These are phyloP conservation scores for Paramecium octaurelia DNA, from an alignment of 73 alveolate species.

Conservation along the genomic window DNA sequence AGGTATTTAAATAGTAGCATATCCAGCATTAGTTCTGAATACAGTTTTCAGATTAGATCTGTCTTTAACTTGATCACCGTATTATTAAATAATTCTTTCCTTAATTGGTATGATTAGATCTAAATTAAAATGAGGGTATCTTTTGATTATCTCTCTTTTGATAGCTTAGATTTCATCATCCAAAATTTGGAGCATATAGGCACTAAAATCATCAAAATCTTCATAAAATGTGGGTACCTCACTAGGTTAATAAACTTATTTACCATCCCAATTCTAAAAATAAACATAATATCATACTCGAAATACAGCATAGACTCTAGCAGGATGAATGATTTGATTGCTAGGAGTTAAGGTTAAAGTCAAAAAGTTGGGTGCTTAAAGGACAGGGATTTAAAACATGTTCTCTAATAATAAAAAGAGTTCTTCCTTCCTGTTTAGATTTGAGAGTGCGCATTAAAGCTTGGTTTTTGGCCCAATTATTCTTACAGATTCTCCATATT, in stretches of 20 bases:
- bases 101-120: conserved; percentile 70
- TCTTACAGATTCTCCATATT: conserved; percentile 75
- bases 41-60: conserved; percentile 63
- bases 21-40: conserved; percentile 80
- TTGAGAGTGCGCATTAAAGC: conserved; percentile 57
- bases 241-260: conserved; percentile 67
- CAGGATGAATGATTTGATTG: conserved; percentile 83
- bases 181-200: conserved; percentile 67
- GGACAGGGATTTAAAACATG: conserved; percentile 73
- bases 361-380: conserved; percentile 72
- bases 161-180: conserved; percentile 79
- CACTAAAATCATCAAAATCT: conserved; percentile 77
- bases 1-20: conserved; percentile 70
- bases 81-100: conserved; percentile 70
- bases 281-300: background rate
- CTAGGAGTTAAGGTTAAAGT: conserved; percentile 79
- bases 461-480: conserved; percentile 81
- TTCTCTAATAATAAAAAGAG: conserved; percentile 58
- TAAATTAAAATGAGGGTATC: conserved; percentile 69
- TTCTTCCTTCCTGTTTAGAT: conserved; percentile 57
- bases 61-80: conserved; percentile 72
- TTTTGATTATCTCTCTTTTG: conserved; percentile 62
- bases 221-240: conserved; percentile 78
- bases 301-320: conserved; percentile 78
- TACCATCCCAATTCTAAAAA: conserved; percentile 79